A percentile compares a stretch with the other conserved stretches of the same genome.
phyloP scores from a whole-genome alignment of 2,329 filamentous ascomycete genomes.

The Aspergillus neoniger region DNA sequence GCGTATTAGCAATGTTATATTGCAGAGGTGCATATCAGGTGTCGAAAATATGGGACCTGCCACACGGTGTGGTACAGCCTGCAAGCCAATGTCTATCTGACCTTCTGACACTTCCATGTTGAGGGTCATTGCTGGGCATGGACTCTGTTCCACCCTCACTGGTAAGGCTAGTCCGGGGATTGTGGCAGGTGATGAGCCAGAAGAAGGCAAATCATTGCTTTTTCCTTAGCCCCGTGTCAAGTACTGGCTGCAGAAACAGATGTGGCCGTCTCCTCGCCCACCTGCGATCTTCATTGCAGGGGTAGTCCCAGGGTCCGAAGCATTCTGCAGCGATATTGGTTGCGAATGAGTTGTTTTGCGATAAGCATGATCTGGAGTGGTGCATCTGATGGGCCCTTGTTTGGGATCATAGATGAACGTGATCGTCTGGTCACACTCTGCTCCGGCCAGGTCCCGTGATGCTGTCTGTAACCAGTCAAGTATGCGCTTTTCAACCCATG shows the following conservation, averaged over 20 bases:
- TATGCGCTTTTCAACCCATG: neutral
- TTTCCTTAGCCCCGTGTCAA: neutral
- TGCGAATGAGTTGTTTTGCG: neutral
- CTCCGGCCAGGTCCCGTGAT: slow-evolving; percentile 5
- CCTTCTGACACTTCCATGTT: slow-evolving; percentile 1
- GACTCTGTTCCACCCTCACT: no score
- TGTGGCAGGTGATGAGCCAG: neutral
- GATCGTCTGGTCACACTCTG: slow-evolving; percentile 8
- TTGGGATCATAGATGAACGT: neutral
- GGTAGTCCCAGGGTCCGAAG: neutral
- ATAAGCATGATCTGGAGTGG: slow-evolving; percentile 8
- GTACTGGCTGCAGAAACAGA: neutral
- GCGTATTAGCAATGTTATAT: neutral
- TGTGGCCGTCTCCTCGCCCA: neutral
- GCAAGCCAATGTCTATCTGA: neutral
- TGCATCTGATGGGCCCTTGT: neutral
- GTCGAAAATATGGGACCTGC: neutral
- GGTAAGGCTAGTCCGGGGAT: neutral
- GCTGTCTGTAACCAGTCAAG: neutral
- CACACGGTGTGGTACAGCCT: neutral
- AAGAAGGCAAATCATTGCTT: neutral
- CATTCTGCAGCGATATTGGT: neutral
- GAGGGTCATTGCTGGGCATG: neutral
- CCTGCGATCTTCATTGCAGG: neutral
- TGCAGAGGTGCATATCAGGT: neutral